Percentiles rank a stretch among this genome's conserved stretches.
phyloP scores from a whole-genome alignment of 2,329 filamentous ascomycete genomes.

The Sporothrix pallida region DNA sequence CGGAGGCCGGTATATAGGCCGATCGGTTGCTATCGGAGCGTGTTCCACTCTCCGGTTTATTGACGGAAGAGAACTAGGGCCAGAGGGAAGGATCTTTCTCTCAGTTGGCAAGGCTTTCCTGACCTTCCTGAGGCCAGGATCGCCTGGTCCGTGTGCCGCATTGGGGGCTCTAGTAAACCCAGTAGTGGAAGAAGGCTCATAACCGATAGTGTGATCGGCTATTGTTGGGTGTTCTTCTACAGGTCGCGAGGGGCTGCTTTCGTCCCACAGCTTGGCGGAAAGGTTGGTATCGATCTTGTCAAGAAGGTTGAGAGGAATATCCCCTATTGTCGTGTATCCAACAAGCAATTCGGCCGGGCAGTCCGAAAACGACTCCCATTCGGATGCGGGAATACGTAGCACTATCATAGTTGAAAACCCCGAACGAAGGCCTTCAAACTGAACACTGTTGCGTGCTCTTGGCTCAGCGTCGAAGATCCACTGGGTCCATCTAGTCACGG shows the following conservation, averaged over 20 bases:
- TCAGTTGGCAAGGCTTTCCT: constrained; percentile 38
- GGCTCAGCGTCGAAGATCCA: constrained; percentile 36
- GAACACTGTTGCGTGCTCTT: constrained; percentile 31
- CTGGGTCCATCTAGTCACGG: constrained; percentile 37
- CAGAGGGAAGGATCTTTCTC: constrained; percentile 36
- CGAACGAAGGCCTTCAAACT: constrained; percentile 35
- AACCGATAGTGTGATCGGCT: neutral
- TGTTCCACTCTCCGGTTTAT: constrained; percentile 18
- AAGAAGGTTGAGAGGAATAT: constrained; percentile 18
- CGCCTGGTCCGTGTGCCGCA: neutral
- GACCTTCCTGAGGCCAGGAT: constrained; percentile 28
- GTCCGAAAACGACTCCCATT: constrained; percentile 35
- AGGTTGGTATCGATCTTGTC: constrained; percentile 35
- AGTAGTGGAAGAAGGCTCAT: neutral
- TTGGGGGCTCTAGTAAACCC: neutral
- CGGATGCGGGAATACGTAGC: constrained; percentile 34
- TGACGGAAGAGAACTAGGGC: neutral
- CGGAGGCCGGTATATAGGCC: neutral
- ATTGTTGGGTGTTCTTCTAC: neutral
- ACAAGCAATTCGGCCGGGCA: constrained; percentile 37
- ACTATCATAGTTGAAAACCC: constrained; percentile 38
- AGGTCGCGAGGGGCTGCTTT: constrained; percentile 1
- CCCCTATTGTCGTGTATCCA: constrained; percentile 36
- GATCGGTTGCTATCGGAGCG: neutral
- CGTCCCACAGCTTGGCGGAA: constrained; percentile 35